phyloP scores from a whole-genome alignment of 768 basidiomycete species.

The Macrolepiota albuminosa region DNA sequence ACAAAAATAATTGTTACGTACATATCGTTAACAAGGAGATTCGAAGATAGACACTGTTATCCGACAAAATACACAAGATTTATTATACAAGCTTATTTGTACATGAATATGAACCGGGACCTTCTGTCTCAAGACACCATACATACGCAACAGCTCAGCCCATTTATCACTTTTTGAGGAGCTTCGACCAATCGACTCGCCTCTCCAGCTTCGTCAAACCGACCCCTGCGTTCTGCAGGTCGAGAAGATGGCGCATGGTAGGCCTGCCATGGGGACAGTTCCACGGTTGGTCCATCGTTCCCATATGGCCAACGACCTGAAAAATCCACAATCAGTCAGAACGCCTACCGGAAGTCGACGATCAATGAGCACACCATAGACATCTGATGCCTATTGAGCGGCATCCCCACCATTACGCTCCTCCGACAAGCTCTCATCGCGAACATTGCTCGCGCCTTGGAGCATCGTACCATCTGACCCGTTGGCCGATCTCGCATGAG shows the following conservation, averaged over 20 bases:
- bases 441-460: constrained; percentile 93
- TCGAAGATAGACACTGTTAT: too few relatives aligned
- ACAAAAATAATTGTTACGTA: too few relatives aligned
- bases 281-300: constrained; percentile 82
- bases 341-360: not conserved
- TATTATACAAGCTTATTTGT: too few relatives aligned
- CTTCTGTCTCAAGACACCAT: not conserved
- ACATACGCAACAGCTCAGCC: not conserved
- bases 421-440: constrained; percentile 94
- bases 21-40: too few relatives aligned
- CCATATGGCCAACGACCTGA: constrained; percentile 78
- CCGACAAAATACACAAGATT: too few relatives aligned
- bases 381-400: constrained; percentile 79
- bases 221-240: constrained; percentile 28
- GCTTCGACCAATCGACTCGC: not conserved
- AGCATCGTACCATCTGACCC: constrained; percentile 86
- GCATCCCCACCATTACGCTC: constrained; percentile 93
- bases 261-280: constrained; percentile 86
- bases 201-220: not conserved
- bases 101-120: too few relatives aligned
- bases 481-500: constrained; percentile 72
- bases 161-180: not conserved
- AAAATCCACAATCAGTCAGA: constrained; percentile 3
- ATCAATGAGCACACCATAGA: constrained; percentile 42
- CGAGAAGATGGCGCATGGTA: constrained; percentile 73